Conservation (phyloP, 1,284 basidiomycete genomes). For the Rhodotorula sp. region DNA sequence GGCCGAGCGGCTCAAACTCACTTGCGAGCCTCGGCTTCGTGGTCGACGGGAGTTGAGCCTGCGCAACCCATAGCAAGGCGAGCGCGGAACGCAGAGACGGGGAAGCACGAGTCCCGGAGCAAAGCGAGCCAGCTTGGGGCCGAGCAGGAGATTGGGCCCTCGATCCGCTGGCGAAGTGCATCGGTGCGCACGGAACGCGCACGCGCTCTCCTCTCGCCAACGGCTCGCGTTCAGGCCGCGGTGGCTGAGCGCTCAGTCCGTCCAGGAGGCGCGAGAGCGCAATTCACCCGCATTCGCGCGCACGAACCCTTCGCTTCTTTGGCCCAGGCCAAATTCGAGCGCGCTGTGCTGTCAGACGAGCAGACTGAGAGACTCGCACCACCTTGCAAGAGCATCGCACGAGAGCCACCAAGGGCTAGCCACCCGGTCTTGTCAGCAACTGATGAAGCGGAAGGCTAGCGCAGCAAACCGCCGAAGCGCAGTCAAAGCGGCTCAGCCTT, state of each 20-base stretch:
- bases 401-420: too few relatives aligned
- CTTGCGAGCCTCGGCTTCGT: conserved; percentile 47
- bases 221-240: neutral
- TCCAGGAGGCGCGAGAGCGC: neutral
- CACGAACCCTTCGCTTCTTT: neutral
- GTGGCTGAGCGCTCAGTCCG: neutral
- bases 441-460: too few relatives aligned
- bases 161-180: neutral
- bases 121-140: neutral
- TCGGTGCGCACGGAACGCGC: too few relatives aligned
- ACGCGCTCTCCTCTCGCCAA: neutral
- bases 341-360: too few relatives aligned
- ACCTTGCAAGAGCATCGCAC: too few relatives aligned
- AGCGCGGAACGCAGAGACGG: neutral
- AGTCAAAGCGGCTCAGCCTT: too few relatives aligned
- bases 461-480: too few relatives aligned
- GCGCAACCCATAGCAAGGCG: conserved; percentile 24
- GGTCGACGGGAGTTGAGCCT: conserved; percentile 44
- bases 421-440: too few relatives aligned
- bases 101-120: neutral
- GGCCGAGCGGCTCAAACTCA: neutral
- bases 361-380: too few relatives aligned
- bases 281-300: too few relatives aligned
- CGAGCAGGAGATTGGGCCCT: neutral
- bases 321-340: too few relatives aligned